phyloP scores from a whole-genome alignment of 1,139 yeast species.

The Sugiyamaella castrensis region DNA sequence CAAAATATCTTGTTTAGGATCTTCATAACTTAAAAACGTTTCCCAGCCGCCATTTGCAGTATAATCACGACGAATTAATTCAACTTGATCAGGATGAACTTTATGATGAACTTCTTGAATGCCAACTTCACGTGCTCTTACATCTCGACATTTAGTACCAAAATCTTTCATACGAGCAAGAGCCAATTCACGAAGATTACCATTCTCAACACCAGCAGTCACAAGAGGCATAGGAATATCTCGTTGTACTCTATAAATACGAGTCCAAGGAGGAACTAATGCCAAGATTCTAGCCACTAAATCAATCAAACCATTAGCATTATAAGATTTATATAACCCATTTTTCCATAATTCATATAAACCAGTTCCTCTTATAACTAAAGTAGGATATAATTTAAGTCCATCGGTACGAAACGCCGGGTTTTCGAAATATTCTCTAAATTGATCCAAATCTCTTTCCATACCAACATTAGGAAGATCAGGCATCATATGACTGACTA shows the following conservation, averaged over 20 bases:
- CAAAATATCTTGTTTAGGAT: slow-evolving; percentile 92
- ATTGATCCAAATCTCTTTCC: slow-evolving; percentile 97
- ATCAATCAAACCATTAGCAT: slow-evolving; percentile 91
- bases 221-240: slow-evolving; percentile 99
- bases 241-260: slow-evolving; percentile 96
- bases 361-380: slow-evolving; percentile 97
- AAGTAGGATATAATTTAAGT: slow-evolving; percentile 87
- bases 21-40: slow-evolving; percentile 92
- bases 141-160: slow-evolving; percentile 94
- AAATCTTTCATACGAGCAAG: slow-evolving; percentile 97
- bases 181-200: slow-evolving; percentile 92
- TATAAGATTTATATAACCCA: slow-evolving; percentile 89
- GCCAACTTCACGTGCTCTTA: slow-evolving; percentile 98
- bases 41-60: slow-evolving; percentile 99
- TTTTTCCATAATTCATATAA: slow-evolving; percentile 95
- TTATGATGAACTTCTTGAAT: slow-evolving; percentile 97
- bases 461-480: slow-evolving; percentile 97
- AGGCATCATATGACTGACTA: slow-evolving; percentile 99
- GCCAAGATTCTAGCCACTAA: slow-evolving; percentile 94
- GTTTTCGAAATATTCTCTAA: slow-evolving; percentile 91
- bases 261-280: slow-evolving; percentile 98
- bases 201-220: slow-evolving; percentile 97
- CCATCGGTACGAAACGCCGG: slow-evolving; percentile 98
- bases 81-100: slow-evolving; percentile 96
- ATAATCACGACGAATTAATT: slow-evolving; percentile 90